phyloP scores from a whole-genome alignment of 768 basidiomycete species.

The Phaeotremella fagi region DNA sequence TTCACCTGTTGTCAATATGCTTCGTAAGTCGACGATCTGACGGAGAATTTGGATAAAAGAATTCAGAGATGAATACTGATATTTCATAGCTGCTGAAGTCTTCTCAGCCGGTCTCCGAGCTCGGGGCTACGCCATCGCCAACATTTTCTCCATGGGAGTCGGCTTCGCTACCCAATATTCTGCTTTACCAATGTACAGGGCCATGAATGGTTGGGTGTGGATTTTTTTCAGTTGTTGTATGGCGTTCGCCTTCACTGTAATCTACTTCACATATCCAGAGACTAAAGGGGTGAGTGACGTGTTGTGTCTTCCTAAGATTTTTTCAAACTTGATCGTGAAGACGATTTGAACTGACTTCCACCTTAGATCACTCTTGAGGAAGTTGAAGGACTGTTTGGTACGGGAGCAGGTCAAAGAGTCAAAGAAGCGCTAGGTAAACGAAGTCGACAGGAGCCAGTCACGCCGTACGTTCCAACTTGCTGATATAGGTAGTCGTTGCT shows the following conservation, averaged over 20 bases:
- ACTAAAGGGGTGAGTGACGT: conserved; percentile 28
- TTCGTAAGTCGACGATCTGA: conserved; percentile 1
- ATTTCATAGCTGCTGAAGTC: conserved; percentile 18
- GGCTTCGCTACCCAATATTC: conserved; percentile 34
- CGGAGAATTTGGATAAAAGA: not conserved
- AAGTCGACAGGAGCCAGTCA: conserved; percentile 11
- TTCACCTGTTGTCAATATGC: conserved; percentile 32
- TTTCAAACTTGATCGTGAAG: not conserved
- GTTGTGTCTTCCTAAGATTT: not conserved
- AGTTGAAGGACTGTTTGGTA: conserved; percentile 29
- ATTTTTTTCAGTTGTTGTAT: conserved; percentile 34
- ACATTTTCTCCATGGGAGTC: conserved; percentile 32
- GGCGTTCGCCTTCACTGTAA: conserved; percentile 20
- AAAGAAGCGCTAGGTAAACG: conserved; percentile 23
- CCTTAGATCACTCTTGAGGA: conserved; percentile 30
- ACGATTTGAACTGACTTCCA: not conserved
- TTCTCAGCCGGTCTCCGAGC: conserved; percentile 32
- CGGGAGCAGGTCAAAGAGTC: conserved; percentile 29
- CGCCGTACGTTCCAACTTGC: conserved; percentile 10
- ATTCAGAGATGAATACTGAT: not conserved
- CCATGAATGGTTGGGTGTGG: conserved; percentile 32
- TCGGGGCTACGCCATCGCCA: conserved; percentile 29
- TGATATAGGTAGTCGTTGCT: not conserved
- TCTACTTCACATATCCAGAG: conserved; percentile 33
- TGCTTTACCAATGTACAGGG: conserved; percentile 30